A percentile compares a stretch with the other conserved stretches of the same genome.
Evolutionary conservation across 768 basidiomycete genomes (phyloP).

Genomic region (Tubosaeta brunneosetosa): DNA sequence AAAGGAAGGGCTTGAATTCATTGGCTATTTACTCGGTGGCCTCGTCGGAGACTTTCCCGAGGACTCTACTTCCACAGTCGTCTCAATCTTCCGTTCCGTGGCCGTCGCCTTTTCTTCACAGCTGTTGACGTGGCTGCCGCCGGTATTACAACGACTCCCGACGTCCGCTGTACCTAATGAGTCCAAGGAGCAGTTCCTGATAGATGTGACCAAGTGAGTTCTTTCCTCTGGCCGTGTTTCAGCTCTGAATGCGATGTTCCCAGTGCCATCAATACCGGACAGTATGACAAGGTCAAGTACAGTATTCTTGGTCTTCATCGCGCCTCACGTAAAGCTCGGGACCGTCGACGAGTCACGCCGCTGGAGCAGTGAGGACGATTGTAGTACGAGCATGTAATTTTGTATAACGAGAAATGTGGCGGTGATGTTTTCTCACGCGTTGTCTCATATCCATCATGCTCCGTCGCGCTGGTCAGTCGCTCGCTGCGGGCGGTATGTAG

Average conservation of each 20-base stretch:
- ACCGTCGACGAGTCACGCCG: constrained; percentile 43
- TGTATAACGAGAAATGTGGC: constrained; percentile 9
- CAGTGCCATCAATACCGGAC: constrained; percentile 60
- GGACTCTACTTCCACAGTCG: constrained; percentile 67
- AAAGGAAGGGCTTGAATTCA: constrained; percentile 68
- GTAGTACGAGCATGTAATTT: constrained; percentile 10
- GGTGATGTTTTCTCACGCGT: not conserved
- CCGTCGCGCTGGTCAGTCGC: constrained; percentile 55
- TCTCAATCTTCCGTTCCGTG: constrained; percentile 72
- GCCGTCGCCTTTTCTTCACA: constrained; percentile 63
- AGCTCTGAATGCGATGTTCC: constrained; percentile 1
- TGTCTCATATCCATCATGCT: constrained; percentile 38
- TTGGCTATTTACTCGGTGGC: constrained; percentile 67
- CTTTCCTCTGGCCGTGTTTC: not conserved
- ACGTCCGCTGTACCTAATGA: constrained; percentile 52
- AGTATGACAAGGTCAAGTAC: constrained; percentile 81
- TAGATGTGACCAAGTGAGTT: constrained; percentile 70
- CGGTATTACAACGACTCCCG: constrained; percentile 68
- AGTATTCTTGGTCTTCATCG: constrained; percentile 67
- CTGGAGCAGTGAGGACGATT: constrained; percentile 23
- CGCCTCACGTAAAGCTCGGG: constrained; percentile 68
- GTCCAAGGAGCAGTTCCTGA: constrained; percentile 67
- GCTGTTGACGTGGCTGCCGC: constrained; percentile 67
- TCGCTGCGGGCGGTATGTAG: constrained; percentile 47
- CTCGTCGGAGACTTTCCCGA: constrained; percentile 86